A percentile compares a stretch with the other conserved stretches of the same genome.
These are phyloP conservation scores for Aspergillus bertholletiae DNA, from an alignment of 495 filamentous ascomycete genomes.

Conservation along the genomic window DNA sequence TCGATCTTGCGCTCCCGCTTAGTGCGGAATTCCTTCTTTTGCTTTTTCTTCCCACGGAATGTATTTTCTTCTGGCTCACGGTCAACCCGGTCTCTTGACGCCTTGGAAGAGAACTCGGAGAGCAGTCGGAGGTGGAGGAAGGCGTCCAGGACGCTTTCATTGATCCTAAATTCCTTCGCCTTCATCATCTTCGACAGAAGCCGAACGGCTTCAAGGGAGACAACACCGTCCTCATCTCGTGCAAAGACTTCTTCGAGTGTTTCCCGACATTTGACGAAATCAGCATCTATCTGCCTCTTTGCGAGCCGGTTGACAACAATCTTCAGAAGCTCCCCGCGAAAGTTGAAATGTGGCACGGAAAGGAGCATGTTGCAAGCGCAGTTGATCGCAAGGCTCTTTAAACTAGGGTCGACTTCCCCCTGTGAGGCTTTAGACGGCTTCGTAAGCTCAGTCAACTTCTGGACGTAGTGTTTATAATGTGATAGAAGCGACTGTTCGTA, in stretches of 20 bases:
- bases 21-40: slow-evolving; percentile 71
- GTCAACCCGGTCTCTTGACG: slow-evolving; percentile 69
- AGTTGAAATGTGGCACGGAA: slow-evolving; percentile 93
- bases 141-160: slow-evolving; percentile 84
- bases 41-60: slow-evolving; percentile 61
- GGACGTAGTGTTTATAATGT: slow-evolving; percentile 79
- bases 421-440: slow-evolving; percentile 40
- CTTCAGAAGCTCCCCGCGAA: slow-evolving; percentile 78
- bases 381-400: slow-evolving; percentile 72
- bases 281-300: slow-evolving; percentile 58
- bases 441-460: slow-evolving; percentile 61
- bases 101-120: slow-evolving; percentile 80
- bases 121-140: slow-evolving; percentile 88
- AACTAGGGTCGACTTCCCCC: slow-evolving; percentile 29
- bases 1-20: slow-evolving; percentile 70
- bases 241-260: slow-evolving; percentile 77
- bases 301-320: slow-evolving; percentile 83
- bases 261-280: slow-evolving; percentile 74
- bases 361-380: slow-evolving; percentile 78
- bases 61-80: slow-evolving; percentile 43
- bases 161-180: slow-evolving; percentile 68
- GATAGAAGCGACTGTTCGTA: slow-evolving; percentile 82
- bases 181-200: slow-evolving; percentile 94
- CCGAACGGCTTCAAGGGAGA: slow-evolving; percentile 81
- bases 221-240: slow-evolving; percentile 83